phyloP scores from a whole-genome alignment of 805 yeast species.

The Ogataea angusta region DNA sequence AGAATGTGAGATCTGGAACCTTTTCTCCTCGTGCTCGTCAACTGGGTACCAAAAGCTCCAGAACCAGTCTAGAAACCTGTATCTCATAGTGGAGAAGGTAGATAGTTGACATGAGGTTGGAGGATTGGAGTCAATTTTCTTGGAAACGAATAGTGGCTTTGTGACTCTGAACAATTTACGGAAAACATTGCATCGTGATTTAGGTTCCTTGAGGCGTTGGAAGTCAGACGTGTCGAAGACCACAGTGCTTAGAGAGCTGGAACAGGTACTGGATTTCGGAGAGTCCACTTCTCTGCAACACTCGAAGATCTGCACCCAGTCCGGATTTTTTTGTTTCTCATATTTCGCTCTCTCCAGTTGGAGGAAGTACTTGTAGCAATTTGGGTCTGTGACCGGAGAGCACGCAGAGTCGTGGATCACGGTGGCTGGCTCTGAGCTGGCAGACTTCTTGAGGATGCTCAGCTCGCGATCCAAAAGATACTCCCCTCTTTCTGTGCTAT shows the following conservation, averaged over 20 bases:
- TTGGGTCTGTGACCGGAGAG: conserved; percentile 2
- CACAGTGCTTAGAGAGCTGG: neutral
- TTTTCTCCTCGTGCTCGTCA: conserved; percentile 9
- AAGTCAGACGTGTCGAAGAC: neutral
- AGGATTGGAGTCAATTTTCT: conserved; percentile 1
- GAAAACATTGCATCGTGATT: conserved; percentile 1
- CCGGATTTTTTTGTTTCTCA: conserved; percentile 7
- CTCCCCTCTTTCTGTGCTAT: conserved; percentile 15
- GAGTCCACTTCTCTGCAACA: neutral
- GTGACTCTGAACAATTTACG: conserved; percentile 5
- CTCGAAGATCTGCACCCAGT: conserved; percentile 21
- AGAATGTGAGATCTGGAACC: neutral
- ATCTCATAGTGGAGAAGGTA: conserved; percentile 11
- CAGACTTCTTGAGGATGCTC: conserved; percentile 15
- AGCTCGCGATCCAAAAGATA: conserved; percentile 17
- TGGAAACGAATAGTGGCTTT: conserved; percentile 7
- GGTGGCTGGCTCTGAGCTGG: conserved; percentile 13
- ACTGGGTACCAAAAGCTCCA: conserved; percentile 26
- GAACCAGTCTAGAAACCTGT: conserved; percentile 22
- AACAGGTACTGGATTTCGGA: neutral
- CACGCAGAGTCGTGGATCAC: conserved; percentile 13
- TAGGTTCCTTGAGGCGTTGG: neutral
- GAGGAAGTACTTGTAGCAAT: conserved; percentile 19
- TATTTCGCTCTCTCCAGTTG: conserved; percentile 5
- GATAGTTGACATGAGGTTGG: conserved; percentile 13